phyloP scores from a whole-genome alignment of 1,139 yeast species.

The Hyphopichia buzzinii region DNA sequence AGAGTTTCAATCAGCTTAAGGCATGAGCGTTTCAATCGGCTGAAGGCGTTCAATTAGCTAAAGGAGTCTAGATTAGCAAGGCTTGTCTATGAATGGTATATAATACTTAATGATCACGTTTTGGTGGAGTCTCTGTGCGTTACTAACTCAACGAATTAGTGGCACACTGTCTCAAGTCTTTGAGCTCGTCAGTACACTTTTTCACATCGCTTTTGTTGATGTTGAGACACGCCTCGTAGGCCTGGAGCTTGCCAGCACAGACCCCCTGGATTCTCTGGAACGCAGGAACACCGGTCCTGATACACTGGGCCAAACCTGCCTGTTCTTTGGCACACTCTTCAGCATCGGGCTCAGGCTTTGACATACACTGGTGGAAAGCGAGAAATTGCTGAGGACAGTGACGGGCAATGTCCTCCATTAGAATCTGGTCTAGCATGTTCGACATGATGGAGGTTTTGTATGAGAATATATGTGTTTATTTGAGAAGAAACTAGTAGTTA shows the following conservation, averaged over 20 bases:
- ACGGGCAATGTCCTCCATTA: conserved; percentile 51
- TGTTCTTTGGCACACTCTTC: conserved; percentile 52
- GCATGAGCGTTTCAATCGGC: too few species aligned
- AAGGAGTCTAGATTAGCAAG: too few species aligned
- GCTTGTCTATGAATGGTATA: too few species aligned
- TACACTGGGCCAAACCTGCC: conserved; percentile 52
- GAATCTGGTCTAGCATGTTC: conserved; percentile 25
- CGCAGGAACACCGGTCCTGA: conserved; percentile 58
- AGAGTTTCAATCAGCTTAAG: too few species aligned
- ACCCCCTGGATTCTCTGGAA: conserved; percentile 59
- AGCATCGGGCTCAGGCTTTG: conserved; percentile 42
- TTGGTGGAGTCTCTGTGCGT: not conserved
- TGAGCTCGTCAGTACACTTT: conserved; percentile 36
- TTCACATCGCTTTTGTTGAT: conserved; percentile 31
- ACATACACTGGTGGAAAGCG: conserved; percentile 64
- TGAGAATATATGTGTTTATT: too few species aligned
- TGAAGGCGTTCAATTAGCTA: too few species aligned
- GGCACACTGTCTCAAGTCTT: conserved; percentile 38
- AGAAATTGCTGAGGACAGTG: conserved; percentile 65
- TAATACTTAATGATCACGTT: too few species aligned
- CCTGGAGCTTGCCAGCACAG: conserved; percentile 54
- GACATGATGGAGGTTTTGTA: too few species aligned
- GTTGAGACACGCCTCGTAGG: conserved; percentile 59
- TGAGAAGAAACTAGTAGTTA: too few species aligned
- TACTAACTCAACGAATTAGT: not conserved